Evolutionary conservation across 768 basidiomycete genomes (phyloP), one percentile per base, ranked within the genome.

Genomic region (Fomitopsis pulvina): DNA sequence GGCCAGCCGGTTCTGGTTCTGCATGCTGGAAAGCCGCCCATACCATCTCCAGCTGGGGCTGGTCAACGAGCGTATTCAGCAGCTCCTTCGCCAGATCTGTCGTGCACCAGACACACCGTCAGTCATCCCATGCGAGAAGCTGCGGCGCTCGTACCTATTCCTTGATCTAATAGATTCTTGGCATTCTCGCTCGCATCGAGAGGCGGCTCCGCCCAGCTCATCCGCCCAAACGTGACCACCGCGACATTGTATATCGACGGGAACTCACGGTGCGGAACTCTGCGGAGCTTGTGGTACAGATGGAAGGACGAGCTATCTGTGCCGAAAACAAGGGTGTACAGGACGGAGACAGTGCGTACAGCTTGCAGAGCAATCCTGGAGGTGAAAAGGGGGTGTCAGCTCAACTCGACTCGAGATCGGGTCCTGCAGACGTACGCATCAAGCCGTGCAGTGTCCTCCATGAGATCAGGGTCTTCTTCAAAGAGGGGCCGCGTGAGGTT

Each of bases 221-320:
- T 67, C 53, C 88, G 75, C 32, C 89, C 85, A 48, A 92, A 77
- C 0, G 81, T 78, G n/a, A 89, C 80, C 25, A 82, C 78, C 60
- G 89, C 90, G 61, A 81, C 73, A 56, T 92, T 81, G 11, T 71
- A 71, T 24, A 87, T 65, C 27, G 81, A 81, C 56, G 77, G 80
- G 60, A 84, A 83, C 25, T 71, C 69, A 27, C 79, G 75, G 41
- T 68, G 66, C 11, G 76, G 68, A 14, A 80, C 77, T 37, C 73
- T 68, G 49, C 77, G 76, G 26, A 91, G 72, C 60, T 79, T 79
- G 30, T 73, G 71, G 34, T 79, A 76, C 46, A 90, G 66, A 60
- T 79, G 75, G 41, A 78, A 61, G 10, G 66, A 63, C 11, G 78
- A 42, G 22, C 29, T 65, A 6, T 75, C 72, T 22, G 68, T 62